Base-by-base conservation (phyloP, 1,284 basidiomycete species). In the Albatrellus sp. region DNA sequence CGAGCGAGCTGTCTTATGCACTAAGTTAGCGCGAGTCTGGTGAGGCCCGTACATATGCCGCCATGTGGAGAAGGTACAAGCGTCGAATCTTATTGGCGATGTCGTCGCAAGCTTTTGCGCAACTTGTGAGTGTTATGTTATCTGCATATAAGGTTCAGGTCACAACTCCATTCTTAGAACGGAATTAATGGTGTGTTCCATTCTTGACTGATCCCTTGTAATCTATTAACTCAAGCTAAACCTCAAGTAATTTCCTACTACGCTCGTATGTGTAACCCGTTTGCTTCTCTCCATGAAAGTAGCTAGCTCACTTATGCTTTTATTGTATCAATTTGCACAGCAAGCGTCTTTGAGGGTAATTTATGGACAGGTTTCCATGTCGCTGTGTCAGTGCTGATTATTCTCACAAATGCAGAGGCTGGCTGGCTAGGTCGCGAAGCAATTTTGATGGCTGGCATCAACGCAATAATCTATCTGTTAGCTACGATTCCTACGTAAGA, bases 341-440 rank as follows among this genome's bases (percentile, higher is more conserved):
- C 82, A 42, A 72, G 80, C 45, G 86, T 90, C 1, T 92, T 91
- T 55, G 86, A 91, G 73, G 82, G 87, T 87, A n/a, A 52, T 46
- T 67, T 60, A 5, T 11, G 13, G 24, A 12, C 24, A 4, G 24
- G 7, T 24, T 4, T 4, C 24, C 7, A 24, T 24, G 24, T 24
- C 24, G 24, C 31, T 30, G 29, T 40, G 29, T 5, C n/a, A 8
- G 40, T 16, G 34, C 30, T 48, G 33, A 49, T 46, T 46, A 34
- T 34, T 51, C 34, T 42, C 42, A 54, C 57, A 45, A 24, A 57
- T 57, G 39, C 66, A 90, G 86, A 87, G 69, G 93, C 93, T 37
- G 94, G 94, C 37, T 98, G 94, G 93, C 75, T 96, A 48, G 94
- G 94, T n/a, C 77, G 93, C 42, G 82, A 97, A 56, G 94, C 94